Evolutionary conservation across 208 protist species (phyloP).

Genomic region (Leishmania martiniquensis): DNA sequence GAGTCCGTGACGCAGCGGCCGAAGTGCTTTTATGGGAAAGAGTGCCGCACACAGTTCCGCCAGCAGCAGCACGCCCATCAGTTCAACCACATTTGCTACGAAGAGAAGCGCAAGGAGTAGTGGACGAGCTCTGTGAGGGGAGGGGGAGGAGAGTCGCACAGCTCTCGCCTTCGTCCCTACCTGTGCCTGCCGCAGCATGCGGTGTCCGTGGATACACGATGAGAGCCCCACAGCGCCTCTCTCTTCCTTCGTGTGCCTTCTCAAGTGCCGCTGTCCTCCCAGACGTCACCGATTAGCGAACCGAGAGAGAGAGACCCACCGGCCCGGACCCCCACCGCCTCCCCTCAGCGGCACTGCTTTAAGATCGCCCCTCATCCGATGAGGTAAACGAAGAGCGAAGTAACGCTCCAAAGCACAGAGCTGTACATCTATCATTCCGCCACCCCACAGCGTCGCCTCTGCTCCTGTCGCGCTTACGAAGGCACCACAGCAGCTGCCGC

Average conservation of each 20-base stretch:
- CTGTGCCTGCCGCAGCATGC: not conserved
- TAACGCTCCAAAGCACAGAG: too few species aligned
- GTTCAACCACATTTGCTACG: slow-evolving; percentile 90
- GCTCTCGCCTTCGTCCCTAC: too few species aligned
- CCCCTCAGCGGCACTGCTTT: too few species aligned
- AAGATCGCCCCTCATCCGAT: not conserved
- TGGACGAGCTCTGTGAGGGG: not conserved
- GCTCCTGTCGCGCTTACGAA: not conserved
- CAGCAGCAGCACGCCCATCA: slow-evolving; percentile 82
- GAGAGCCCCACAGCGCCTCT: not conserved
- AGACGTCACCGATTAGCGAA: too few species aligned
- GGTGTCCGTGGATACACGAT: not conserved
- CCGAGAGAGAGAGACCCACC: too few species aligned
- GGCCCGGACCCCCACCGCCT: not conserved
- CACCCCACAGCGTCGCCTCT: not conserved
- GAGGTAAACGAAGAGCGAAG: too few species aligned
- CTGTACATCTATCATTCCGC: too few species aligned
- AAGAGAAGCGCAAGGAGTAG: slow-evolving; percentile 87
- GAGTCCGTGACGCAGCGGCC: slow-evolving; percentile 58
- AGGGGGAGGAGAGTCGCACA: too few species aligned
- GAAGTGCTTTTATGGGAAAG: slow-evolving; percentile 90
- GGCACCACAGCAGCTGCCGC: not conserved
- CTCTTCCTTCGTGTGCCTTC: not conserved
- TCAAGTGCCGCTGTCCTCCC: not conserved
- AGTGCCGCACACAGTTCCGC: slow-evolving; percentile 87